Base-by-base conservation (phyloP, 805 yeast species). In the Pichia eremophila region DNA sequence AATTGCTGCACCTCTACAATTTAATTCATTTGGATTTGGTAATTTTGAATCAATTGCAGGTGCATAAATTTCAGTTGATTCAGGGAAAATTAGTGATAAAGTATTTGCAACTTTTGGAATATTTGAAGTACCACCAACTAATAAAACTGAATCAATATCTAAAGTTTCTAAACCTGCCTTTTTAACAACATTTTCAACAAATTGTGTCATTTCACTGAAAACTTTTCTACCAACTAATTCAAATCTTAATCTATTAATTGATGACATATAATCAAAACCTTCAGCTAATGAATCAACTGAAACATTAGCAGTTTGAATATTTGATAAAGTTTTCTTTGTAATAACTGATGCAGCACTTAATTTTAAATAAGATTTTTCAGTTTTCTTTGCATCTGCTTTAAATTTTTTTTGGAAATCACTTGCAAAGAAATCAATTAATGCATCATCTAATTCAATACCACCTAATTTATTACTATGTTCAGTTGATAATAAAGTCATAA, bases 271-370 rank as follows among this genome's bases (percentile, higher is more conserved):
- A 70, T 93, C 99, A 64, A 74, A 79, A 54, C 99, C 99, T 51
- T 85, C 95, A 51, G 95, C 91, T 54, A 93, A 77, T 22, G 96
- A 85, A 70, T 93, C 99, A 58, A 93, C 85, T 41, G 98, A 93
- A 62, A 89, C 87, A 47, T 93, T 85, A 41, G 97, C 83, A 44
- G 88, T 73, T 58, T 81, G 81, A 47, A 93, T 93, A 66, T 90
- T 89, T 45, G 95, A 85, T 59, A 93, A 74, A 39, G 99, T 93
- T 73, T 87, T 87, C 74, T 90, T 88, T 50, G 93, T 85, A 47
- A 80, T 71, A 63, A 85, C 82, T 50, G 95, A 77, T 65, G 89
- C 95, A 51, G 83, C 81, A 65, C 77, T 76, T 62, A 93, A 78
- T 73, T 93, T 93, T 57, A 98, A 95, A 59, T 85, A 62, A 29